These are phyloP conservation scores for Endocalyx cinctus DNA, from an alignment of 2,329 filamentous ascomycete species.

Conservation along the genomic window DNA sequence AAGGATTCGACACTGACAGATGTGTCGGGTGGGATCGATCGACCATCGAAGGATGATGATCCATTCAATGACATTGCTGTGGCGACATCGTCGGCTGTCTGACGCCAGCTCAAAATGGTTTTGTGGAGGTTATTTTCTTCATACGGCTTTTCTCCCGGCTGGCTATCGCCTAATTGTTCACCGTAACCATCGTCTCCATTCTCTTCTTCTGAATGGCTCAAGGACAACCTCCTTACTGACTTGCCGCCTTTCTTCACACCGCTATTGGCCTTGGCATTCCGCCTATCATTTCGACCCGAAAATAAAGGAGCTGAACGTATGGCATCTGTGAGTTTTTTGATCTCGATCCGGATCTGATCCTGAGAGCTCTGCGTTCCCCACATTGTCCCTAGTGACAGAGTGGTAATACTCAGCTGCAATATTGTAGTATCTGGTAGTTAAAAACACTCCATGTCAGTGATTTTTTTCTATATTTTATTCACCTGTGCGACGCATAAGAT, in stretches of 20 bases:
- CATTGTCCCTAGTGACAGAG: constrained; percentile 20
- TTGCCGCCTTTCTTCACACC: no score
- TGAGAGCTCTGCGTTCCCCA: constrained; percentile 21
- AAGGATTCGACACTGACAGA: constrained; percentile 10
- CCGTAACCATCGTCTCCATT: no score
- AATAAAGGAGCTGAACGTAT: constrained; percentile 16
- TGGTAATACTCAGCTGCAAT: constrained; percentile 22
- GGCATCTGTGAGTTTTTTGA: constrained; percentile 18
- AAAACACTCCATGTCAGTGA: no score
- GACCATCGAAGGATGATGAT: constrained; percentile 2
- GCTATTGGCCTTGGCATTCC: no score
- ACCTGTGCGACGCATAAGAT: no score
- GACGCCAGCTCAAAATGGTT: constrained; percentile 20
- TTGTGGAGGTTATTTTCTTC: constrained; percentile 12
- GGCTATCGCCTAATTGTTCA: no score
- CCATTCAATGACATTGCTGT: constrained; percentile 17
- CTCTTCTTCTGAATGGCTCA: no score
- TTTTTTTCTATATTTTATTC: no score
- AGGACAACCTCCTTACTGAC: no score
- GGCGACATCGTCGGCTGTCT: constrained; percentile 22
- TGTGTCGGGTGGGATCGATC: constrained; percentile 3
- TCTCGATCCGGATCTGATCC: constrained; percentile 18
- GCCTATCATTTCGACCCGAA: constrained; percentile 4
- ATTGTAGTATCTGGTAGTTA: constrained; percentile 21
- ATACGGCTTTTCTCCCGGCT: no score